Base-by-base conservation (phyloP, 805 yeast species). In the Candida yuanshanica region DNA sequence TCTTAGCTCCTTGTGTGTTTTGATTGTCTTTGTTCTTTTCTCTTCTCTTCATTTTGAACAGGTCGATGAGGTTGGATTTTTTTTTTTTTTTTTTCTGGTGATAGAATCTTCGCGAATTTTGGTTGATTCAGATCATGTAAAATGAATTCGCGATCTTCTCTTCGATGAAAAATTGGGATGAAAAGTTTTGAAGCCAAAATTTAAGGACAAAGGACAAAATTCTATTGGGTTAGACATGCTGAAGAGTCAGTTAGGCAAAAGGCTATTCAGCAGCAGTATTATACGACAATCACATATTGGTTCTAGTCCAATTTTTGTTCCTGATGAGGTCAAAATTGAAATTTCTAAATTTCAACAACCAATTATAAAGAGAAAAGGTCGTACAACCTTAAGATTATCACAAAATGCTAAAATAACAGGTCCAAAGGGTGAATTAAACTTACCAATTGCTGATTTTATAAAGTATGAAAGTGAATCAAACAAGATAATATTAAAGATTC, bases 371-470 rank as follows among this genome's bases (percentile, higher is more conserved):
- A 73, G 79, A 55, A 81, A 82, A 55, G 95, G 95, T 16, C 73
- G 76, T 51, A 69, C 75, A 33, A 68, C 72, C 3, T 66, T 83
- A 48, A 65, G 63, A 23, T 68, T 88, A 44, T 76, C 83, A 41
- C 75, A 78, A 55, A 64, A 70, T 33, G 70, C 83, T 29, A 74
- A 74, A 6, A 68, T 89, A 16, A 65, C 64, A 32, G 97, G 97
- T 1, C 96, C 97, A 17, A 75, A 72, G 52, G 98, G 97, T 16
- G 62, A 62, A 5, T 60, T 89, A 35, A 66, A 67, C 37, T 59
- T 86, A 35, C 76, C 76, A 10, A 67, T 88, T 11, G 95, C 97
- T 1, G 80, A 79, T 43, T 90, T 90, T 53, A 71, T 89, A 34
- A 58, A 66, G 4, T 43, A 84, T 4, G 50, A 57, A 2, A 47